Evolutionary conservation across 179 eudicot species (phyloP).

Genomic region (Drosera spatulata): DNA sequence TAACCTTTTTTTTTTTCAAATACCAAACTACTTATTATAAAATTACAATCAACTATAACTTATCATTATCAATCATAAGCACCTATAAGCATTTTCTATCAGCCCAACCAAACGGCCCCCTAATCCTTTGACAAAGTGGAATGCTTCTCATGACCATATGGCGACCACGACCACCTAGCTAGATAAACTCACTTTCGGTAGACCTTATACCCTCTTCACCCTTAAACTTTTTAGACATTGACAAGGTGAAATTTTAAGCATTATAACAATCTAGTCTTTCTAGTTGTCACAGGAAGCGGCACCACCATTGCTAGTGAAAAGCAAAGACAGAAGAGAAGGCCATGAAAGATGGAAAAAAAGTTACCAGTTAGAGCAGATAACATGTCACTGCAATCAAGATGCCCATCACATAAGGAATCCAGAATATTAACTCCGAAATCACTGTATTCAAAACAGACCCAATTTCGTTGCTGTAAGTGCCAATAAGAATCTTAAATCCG

Average conservation of each 20-base stretch:
- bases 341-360: not conserved
- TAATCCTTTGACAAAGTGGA: not conserved
- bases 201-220: not conserved
- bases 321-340: not conserved
- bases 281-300: not conserved
- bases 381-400: conserved; percentile 59
- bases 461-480: conserved; percentile 19
- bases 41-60: too few relatives aligned
- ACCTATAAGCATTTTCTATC: too few relatives aligned
- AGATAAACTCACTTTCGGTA: not conserved
- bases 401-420: conserved; percentile 22
- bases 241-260: not conserved
- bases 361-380: conserved; percentile 68
- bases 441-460: too few relatives aligned
- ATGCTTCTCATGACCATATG: not conserved
- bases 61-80: too few relatives aligned
- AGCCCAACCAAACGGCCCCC: too few relatives aligned
- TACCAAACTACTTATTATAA: too few relatives aligned
- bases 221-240: not conserved
- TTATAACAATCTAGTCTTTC: not conserved
- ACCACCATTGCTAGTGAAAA: not conserved
- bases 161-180: not conserved
- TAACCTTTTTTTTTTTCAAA: too few relatives aligned
- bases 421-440: conserved; percentile 15
- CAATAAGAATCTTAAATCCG: not conserved